Evolutionary conservation across 1,284 basidiomycete genomes (phyloP), one percentile per base, ranked within the genome.

Genomic region (Inonotus hispidus): DNA sequence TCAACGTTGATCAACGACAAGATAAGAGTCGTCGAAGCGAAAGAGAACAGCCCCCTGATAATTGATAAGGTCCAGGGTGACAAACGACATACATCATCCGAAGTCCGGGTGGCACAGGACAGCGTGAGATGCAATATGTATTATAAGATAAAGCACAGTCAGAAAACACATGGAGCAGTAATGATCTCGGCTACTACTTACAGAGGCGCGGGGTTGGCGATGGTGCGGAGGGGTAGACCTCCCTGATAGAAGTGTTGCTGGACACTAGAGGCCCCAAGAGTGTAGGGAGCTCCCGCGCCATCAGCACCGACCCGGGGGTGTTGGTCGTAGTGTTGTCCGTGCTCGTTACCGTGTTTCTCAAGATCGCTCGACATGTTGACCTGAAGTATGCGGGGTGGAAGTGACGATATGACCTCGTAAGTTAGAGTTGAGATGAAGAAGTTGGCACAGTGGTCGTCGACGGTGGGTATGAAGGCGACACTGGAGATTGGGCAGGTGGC

Each of bases 11-110:
- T 85, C 68, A 90, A 66, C 5, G 87, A 88, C 54, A 89, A 76
- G 64, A 90, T 81, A 69, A 90, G 80, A 0, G 87, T 89, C 35
- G 87, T 90, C 1, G 84, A 82, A 8, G 87, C 87, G 71, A 90
- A 91, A 53, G 84, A 82, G 70, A 86, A 85, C 52, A 90, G 74
- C 29, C 88, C 88, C n/a, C 81, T 82, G 64, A 0, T 19, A 35
- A 4, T 37, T 21, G 37, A 8, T 19, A 14, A 23, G 68, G 0
- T 37, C 8, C 32, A 57, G 23, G 25, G 53, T n/a, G 32, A 21
- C n/a, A 27, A 10, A 45, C 19, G 41, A 14, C n/a, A 29, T 49
- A 19, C 5, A 43, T 39, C 14, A n/a, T n/a, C n/a, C n/a, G 19
- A 21, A 32, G 13, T 39, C 5, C 37, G 41, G 58, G 41, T 29